phyloP scores from a whole-genome alignment of 1,284 basidiomycete genomes.

The Singerocomus inundabilis region DNA sequence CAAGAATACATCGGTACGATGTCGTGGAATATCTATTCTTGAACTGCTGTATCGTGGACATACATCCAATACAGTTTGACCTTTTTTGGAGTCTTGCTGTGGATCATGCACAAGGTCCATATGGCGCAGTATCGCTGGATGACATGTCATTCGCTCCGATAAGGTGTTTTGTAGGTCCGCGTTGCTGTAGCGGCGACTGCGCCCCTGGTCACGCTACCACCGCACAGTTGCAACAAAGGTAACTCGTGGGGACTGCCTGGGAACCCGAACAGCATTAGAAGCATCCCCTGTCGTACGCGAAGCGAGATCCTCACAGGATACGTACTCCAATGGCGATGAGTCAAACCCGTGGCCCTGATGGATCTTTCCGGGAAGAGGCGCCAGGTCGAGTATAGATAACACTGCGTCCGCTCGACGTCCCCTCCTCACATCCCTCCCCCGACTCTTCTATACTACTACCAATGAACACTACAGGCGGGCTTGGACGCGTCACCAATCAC shows the following conservation, averaged over 20 bases:
- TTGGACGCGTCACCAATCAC: conserved; percentile 6
- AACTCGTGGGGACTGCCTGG: conserved; percentile 2
- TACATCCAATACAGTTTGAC: not conserved
- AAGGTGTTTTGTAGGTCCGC: conserved; percentile 20
- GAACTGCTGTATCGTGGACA: not conserved
- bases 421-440: not conserved
- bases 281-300: conserved; percentile 2
- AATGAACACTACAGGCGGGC: conserved; percentile 15
- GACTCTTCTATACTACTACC: not conserved
- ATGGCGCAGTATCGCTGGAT: conserved; percentile 9
- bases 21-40: not conserved
- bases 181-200: conserved; percentile 18
- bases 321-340: not conserved
- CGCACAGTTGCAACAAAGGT: not conserved
- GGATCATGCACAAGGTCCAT: not conserved
- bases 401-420: not conserved
- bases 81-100: conserved; percentile 17
- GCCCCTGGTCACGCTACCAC: conserved; percentile 5
- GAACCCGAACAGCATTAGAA: not conserved
- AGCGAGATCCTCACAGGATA: conserved; percentile 11
- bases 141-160: conserved; percentile 9
- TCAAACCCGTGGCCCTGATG: conserved; percentile 7
- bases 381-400: conserved; percentile 25
- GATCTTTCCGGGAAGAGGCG: conserved; percentile 20
- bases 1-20: conserved; percentile 7